Base-by-base conservation (phyloP, 805 yeast genomes). In the Yamadazyma insecticola region DNA sequence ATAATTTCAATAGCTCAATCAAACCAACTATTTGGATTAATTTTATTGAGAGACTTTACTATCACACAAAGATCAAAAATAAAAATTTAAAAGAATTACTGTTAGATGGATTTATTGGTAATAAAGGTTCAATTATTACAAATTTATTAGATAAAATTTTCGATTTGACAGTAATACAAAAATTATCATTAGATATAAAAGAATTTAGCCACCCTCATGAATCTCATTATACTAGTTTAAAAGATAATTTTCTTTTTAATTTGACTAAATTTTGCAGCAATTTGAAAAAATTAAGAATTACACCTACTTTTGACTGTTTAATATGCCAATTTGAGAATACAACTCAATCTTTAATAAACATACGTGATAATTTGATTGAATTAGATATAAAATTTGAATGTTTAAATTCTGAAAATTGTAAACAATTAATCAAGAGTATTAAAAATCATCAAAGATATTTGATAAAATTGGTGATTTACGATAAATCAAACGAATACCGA, bases 101-200 rank as follows among this genome's bases (percentile, higher is more conserved):
- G 1, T 30, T 55, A 2, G 58, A 54, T 26, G 60, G 60, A 6
- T 44, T 36, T 24, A 33, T 54, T 10, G 41, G 41, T 4, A 35
- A 38, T 16, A 22, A 33, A 2, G 55, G 51, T 2, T 19, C 14
- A 3, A 26, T 4, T 5, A 9, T 48, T 3, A 36, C 38, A 5
- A 15, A 19, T 1, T 10, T 42, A 9, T 16, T 55, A 6, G 18
- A 25, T 14, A 28, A 19, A 9, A 35, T 43, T 0, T 32, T 51
- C 3, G 46, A 45, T 6, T 43, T 53, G 14, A 21, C 13, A 4
- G 25, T 18, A 4, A 31, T 54, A 19, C 25, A 11, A 6, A 29
- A 34, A 6, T 39, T 54, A 6, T 41, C 37, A 24, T 31, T 50
- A 5, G 28, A 39, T 8, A 27, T 45, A 24, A 48, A 41, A 11